phyloP scores from a whole-genome alignment of 2,329 filamentous ascomycete genomes.

The Stachybotrys elegans region DNA sequence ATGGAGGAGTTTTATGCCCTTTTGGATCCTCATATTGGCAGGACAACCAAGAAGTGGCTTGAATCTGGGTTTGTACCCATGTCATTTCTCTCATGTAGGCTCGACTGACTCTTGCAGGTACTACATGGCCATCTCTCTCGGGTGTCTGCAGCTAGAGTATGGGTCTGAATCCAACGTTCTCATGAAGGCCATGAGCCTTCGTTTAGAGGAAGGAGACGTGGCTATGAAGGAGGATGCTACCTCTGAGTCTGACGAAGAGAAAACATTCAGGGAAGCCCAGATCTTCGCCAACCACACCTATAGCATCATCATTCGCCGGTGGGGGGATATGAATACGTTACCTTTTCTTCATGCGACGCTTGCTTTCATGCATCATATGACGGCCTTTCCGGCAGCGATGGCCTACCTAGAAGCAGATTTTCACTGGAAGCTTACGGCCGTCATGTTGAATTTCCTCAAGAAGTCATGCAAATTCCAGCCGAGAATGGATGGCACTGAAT shows the following conservation, averaged over 20 bases:
- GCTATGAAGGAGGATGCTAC: constrained; percentile 12
- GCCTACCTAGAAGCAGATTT: constrained; percentile 35
- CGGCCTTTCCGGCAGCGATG: constrained; percentile 35
- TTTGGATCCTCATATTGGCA: constrained; percentile 53
- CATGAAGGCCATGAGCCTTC: constrained; percentile 30
- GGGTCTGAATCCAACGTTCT: constrained; percentile 39
- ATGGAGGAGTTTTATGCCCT: constrained; percentile 44
- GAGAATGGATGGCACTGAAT: constrained; percentile 35
- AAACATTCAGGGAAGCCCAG: constrained; percentile 28
- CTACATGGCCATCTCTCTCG: constrained; percentile 23
- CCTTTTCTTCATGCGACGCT: constrained; percentile 59
- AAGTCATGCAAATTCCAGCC: constrained; percentile 19
- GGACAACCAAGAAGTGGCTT: constrained; percentile 45
- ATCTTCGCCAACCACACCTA: constrained; percentile 39
- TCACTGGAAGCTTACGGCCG: constrained; percentile 45
- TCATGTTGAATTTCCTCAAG: constrained; percentile 32
- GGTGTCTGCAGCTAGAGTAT: constrained; percentile 28
- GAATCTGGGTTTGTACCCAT: constrained; percentile 32
- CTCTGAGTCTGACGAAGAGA: not conserved
- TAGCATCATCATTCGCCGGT: constrained; percentile 41
- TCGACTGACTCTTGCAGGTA: constrained; percentile 18
- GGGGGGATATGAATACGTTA: constrained; percentile 53
- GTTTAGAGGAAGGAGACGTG: constrained; percentile 19
- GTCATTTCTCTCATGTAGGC: not conserved
- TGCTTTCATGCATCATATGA: constrained; percentile 49